Percentiles rank a stretch among this genome's conserved stretches.
These are phyloP conservation scores for Picea abies DNA, from an alignment of 83 land plant species.

Conservation along the genomic window DNA sequence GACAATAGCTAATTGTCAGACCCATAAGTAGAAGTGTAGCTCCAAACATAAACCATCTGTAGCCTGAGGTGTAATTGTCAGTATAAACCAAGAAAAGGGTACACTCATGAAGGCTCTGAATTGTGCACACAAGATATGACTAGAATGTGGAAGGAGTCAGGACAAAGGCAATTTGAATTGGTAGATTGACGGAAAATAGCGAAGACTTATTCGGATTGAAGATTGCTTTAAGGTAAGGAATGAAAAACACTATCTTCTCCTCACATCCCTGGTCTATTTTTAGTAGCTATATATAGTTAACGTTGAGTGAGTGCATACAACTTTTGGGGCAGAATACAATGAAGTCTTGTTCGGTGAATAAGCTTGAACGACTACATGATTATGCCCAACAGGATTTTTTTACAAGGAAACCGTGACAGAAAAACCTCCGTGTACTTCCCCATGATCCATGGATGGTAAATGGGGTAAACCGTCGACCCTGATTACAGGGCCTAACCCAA, in stretches of 20 bases:
- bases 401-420: too few relatives aligned
- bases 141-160: conserved; percentile 72
- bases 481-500: too few relatives aligned
- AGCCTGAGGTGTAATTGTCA: conserved; percentile 72
- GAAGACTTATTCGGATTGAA: too few relatives aligned
- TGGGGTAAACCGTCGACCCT: too few relatives aligned
- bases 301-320: not conserved
- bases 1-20: conserved; percentile 90
- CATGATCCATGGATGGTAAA: too few relatives aligned
- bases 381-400: not conserved
- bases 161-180: too few relatives aligned
- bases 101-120: conserved; percentile 97
- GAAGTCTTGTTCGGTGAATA: not conserved
- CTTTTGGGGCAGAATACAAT: not conserved
- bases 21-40: conserved; percentile 88
- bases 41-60: conserved; percentile 56
- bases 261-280: not conserved
- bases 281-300: not conserved
- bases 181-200: too few relatives aligned
- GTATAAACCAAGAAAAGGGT: conserved; percentile 91
- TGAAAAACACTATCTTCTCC: not conserved
- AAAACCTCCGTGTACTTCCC: too few relatives aligned
- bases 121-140: conserved; percentile 94
- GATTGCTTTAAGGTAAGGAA: too few relatives aligned
- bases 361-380: not conserved